Base-by-base conservation (phyloP, 2,329 filamentous ascomycete genomes). In the Aspergillus sp. region DNA sequence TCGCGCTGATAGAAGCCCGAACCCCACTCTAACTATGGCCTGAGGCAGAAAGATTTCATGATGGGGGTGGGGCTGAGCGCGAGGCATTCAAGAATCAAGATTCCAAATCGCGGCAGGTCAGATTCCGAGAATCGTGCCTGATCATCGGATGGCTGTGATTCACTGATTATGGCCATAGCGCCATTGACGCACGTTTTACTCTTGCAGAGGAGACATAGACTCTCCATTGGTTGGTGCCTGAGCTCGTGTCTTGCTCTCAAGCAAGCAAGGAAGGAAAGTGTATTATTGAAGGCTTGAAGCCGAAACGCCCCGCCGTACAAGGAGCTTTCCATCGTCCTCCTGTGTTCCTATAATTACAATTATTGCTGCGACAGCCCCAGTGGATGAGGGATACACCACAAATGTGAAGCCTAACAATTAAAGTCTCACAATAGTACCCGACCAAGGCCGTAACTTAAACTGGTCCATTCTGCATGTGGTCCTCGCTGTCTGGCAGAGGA, bases 1-100 rank as follows among this genome's bases (percentile, higher is more conserved):
- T 24, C 34, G 38, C 17, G 51, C 49, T 55, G 56, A 54, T 56
- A 47, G 22, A 48, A 50, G 60, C 56, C 56, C 53, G 52, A 62
- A 61, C 62, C 64, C 62, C 64, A 63, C 62, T 50, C 58, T 3
- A 2, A 36, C 18, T 7, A 1, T 17, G 5, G 59, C 64, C 62
- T 66, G 47, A 64, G 64, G 64, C 62, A 50, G 12, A 17, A 48
- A 64, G 61, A 60, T 61, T 34, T 5, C 15, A 44, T 53, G 20
- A 38, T 18, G 26, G 44, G 36, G n/a, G 62, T 59, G 61, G 61
- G 63, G 56, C 56, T 22, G 42, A 5, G 8, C 11, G 4, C 38
- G 44, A n/a, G 44, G 13, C 44, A 48, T 48, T 30, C 44, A 48
- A 48, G 5, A 24, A 5, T 24, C n/a, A 24, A 5, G 26, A 48